Percentiles rank a stretch among this genome's conserved stretches.
phyloP scores from a whole-genome alignment of 2,329 filamentous ascomycete genomes.

The Magnaporthales sp. region DNA sequence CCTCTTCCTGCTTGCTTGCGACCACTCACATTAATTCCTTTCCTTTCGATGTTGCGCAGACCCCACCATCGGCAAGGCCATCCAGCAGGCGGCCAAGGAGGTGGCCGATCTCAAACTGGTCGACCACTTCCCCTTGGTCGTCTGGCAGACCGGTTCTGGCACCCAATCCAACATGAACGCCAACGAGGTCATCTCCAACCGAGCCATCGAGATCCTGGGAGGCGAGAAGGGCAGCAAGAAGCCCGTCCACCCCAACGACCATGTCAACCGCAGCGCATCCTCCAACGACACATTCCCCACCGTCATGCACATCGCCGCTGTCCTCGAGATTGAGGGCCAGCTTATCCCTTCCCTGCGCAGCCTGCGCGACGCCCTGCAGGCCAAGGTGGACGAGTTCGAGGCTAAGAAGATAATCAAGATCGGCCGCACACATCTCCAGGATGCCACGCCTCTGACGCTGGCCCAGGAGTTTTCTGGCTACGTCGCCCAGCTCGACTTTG shows the following conservation, averaged over 20 bases:
- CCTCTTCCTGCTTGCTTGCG: neutral
- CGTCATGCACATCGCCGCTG: constrained; percentile 98
- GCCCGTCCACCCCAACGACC: constrained; percentile 98
- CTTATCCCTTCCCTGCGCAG: constrained; percentile 76
- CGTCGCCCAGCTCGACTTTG: constrained; percentile 85
- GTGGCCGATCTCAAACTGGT: constrained; percentile 88
- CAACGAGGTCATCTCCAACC: constrained; percentile 99
- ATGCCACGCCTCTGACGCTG: constrained; percentile 89
- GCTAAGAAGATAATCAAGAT: constrained; percentile 94
- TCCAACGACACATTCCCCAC: constrained; percentile 99
- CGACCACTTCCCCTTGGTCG: constrained; percentile 96
- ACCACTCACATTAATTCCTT: constrained; percentile 7
- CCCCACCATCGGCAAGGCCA: constrained; percentile 82
- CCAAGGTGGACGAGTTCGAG: constrained; percentile 83
- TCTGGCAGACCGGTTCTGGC: constrained; percentile 98
- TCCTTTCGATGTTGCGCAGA: constrained; percentile 42
- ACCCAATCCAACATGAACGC: constrained; percentile 99
- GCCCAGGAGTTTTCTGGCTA: constrained; percentile 98
- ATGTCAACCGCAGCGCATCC: constrained; percentile 98
- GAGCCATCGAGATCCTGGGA: constrained; percentile 94
- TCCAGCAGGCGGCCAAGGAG: constrained; percentile 88
- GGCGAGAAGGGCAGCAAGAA: constrained; percentile 94
- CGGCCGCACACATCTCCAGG: constrained; percentile 92
- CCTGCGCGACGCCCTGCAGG: constrained; percentile 75
- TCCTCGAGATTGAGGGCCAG: constrained; percentile 81